Conservation (phyloP, 2,329 filamentous ascomycete genomes). For the Aciculosporium take region DNA sequence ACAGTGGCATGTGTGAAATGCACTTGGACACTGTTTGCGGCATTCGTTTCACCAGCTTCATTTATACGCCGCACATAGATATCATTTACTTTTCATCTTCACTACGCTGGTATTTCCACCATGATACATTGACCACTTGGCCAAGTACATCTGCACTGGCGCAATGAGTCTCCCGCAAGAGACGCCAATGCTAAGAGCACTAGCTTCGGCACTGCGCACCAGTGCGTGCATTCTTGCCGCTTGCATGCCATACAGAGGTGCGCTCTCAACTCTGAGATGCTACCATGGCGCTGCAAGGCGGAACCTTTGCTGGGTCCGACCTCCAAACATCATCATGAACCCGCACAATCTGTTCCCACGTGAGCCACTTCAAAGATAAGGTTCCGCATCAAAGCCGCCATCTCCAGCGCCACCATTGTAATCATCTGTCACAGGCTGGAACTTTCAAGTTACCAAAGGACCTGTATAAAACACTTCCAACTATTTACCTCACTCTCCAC, state of each 20-base stretch:
- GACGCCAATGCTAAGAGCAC: constrained; percentile 14
- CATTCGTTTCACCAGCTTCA: not conserved
- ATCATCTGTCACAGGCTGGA: constrained; percentile 35
- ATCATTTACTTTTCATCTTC: constrained; percentile 7
- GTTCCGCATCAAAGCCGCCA: constrained; percentile 8
- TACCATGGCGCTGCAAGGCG: constrained; percentile 6
- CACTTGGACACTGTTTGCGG: not conserved
- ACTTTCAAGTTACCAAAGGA: constrained; percentile 51
- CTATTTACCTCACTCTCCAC: constrained; percentile 12
- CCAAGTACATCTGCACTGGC: constrained; percentile 10
- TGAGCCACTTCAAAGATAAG: constrained; percentile 7
- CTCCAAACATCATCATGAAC: constrained; percentile 4
- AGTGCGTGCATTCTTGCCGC: not conserved
- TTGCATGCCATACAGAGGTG: constrained; percentile 4
- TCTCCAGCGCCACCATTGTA: constrained; percentile 9
- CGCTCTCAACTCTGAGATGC: constrained; percentile 4
- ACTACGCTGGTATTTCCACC: constrained; percentile 8
- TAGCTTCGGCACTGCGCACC: constrained; percentile 8
- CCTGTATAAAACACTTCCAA: constrained; percentile 21
- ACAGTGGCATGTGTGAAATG: too few relatives aligned
- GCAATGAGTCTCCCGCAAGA: constrained; percentile 3
- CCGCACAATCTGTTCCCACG: constrained; percentile 7
- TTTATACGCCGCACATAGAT: not conserved
- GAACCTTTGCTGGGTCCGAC: not conserved
- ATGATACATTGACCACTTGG: constrained; percentile 16